phyloP scores from a whole-genome alignment of 2,329 filamentous ascomycete genomes.

The Botryosphaeria dothidea region DNA sequence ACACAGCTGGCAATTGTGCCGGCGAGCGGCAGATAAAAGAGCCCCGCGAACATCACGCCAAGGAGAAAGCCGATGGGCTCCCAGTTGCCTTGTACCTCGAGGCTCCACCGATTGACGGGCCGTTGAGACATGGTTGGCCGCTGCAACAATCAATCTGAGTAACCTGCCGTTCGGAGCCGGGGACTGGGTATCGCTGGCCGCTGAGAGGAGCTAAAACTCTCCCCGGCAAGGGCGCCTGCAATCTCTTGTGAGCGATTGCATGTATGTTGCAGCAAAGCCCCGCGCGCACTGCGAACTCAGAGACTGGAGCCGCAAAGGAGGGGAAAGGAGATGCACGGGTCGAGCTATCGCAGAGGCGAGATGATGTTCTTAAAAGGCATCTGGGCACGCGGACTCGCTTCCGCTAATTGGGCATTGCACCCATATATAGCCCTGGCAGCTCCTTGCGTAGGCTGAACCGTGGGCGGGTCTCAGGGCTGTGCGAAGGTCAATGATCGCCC shows the following conservation, averaged over 20 bases:
- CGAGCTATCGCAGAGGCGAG: not conserved
- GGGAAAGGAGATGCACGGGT: no score
- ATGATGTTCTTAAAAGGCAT: not conserved
- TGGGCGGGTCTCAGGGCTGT: not conserved
- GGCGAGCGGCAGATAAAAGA: not conserved
- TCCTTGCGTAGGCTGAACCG: not conserved
- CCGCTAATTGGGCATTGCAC: not conserved
- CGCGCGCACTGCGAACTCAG: not conserved
- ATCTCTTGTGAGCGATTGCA: not conserved
- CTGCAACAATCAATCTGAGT: not conserved
- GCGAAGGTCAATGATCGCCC: not conserved
- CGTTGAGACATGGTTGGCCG: not conserved
- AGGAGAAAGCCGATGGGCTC: not conserved
- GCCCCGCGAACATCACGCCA: not conserved
- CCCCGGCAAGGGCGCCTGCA: not conserved
- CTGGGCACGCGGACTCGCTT: not conserved
- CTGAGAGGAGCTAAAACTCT: not conserved
- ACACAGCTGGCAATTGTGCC: not conserved
- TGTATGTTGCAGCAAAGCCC: not conserved
- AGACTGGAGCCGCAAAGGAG: no score
- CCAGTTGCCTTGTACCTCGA: not conserved
- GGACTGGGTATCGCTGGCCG: not conserved
- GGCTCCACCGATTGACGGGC: not conserved
- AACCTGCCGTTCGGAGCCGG: not conserved
- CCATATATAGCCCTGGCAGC: not conserved